Conservation (phyloP, 164 flowering plant genomes). For the Chloranthus sessilifolius region DNA sequence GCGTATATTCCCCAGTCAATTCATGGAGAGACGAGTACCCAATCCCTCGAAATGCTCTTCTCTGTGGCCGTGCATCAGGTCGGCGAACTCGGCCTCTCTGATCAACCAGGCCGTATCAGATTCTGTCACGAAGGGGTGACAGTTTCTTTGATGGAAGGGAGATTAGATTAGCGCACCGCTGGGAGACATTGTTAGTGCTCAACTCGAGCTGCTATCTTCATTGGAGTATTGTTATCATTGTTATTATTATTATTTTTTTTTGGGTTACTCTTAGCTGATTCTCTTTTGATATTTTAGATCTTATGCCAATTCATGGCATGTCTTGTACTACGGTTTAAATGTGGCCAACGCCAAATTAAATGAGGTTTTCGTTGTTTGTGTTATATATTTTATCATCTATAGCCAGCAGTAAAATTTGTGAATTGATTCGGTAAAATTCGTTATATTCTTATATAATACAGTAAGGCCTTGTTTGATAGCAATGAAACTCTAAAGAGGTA, state of each 20-base stretch:
- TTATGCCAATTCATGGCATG: not conserved
- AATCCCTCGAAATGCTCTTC: slow-evolving; percentile 71
- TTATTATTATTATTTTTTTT: not conserved
- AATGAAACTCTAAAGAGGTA: too few species aligned
- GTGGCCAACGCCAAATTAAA: slow-evolving; percentile 5
- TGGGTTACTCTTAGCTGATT: not conserved
- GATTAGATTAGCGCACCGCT: not conserved
- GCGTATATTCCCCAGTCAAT: slow-evolving; percentile 61
- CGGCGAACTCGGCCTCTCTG: slow-evolving; percentile 34
- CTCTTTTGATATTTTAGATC: not conserved
- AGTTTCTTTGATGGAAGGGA: slow-evolving; percentile 1
- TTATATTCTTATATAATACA: too few species aligned
- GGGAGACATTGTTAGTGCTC: slow-evolving; percentile 26
- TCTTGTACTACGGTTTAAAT: not conserved
- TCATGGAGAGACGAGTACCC: slow-evolving; percentile 87
- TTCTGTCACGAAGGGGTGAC: slow-evolving; percentile 35
- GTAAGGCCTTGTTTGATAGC: too few species aligned
- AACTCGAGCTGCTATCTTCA: too few species aligned
- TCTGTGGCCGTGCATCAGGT: slow-evolving; percentile 73
- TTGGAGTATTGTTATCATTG: too few species aligned
- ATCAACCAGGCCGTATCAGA: not conserved
- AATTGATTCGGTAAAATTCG: too few species aligned
- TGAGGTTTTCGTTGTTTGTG: too few species aligned
- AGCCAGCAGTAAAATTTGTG: too few species aligned
- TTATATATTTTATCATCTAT: too few species aligned